Conservation (phyloP, 371 early-diverging fungal species). For the Mucor mucedo region DNA sequence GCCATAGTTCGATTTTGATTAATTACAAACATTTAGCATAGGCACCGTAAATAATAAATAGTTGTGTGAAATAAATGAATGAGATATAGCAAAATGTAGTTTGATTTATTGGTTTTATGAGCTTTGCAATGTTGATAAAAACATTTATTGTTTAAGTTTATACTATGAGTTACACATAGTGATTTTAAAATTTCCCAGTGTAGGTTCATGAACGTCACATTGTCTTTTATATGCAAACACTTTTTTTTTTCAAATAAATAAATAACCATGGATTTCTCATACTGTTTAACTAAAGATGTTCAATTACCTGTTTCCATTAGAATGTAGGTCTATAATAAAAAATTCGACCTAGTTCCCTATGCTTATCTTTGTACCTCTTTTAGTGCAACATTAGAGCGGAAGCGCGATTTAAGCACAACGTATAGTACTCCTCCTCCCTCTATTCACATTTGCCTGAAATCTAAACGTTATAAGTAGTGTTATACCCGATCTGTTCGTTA, state of each 20-base stretch:
- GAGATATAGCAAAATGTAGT: too few relatives aligned
- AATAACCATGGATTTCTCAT: conserved; percentile 66
- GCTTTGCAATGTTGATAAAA: too few relatives aligned
- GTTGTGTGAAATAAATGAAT: too few relatives aligned
- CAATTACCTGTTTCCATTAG: conserved; percentile 65
- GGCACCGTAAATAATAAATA: too few relatives aligned
- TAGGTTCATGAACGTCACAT: too few relatives aligned
- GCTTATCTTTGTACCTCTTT: not conserved
- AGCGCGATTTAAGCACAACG: conserved; percentile 5
- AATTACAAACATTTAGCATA: too few relatives aligned
- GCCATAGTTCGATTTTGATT: too few relatives aligned
- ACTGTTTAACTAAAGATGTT: conserved; percentile 71
- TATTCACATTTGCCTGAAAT: too few relatives aligned
- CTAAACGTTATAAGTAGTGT: not conserved
- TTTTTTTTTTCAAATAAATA: not conserved
- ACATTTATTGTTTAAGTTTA: too few relatives aligned
- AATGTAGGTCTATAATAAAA: conserved; percentile 55
- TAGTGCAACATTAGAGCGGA: conserved; percentile 53
- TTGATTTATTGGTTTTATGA: too few relatives aligned
- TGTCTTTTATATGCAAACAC: not conserved
- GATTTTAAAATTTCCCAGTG: too few relatives aligned
- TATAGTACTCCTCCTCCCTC: not conserved
- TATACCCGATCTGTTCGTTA: conserved; percentile 69
- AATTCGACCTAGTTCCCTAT: not conserved
- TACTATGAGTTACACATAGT: too few relatives aligned